A percentile compares a stretch with the other conserved stretches of the same genome.
Evolutionary conservation across 2,329 filamentous ascomycete genomes (phyloP).

Genomic region (Phaeosphaeria sp.): DNA sequence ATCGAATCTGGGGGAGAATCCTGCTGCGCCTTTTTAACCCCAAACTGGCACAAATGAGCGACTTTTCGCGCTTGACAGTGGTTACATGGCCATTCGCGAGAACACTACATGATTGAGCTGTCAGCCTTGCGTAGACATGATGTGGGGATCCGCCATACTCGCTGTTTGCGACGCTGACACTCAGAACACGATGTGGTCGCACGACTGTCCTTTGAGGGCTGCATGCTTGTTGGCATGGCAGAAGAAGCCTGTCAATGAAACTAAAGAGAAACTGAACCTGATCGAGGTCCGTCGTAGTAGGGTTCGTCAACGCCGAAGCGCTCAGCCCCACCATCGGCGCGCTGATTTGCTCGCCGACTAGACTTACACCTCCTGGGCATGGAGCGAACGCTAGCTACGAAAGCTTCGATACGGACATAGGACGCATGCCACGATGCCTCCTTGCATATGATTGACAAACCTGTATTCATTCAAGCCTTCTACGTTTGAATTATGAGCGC

Average conservation of each 20-base stretch:
- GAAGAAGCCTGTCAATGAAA: not conserved
- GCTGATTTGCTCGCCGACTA: not conserved
- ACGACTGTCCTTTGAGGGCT: slow-evolving; percentile 31
- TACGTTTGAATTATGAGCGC: slow-evolving; percentile 19
- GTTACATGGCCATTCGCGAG: slow-evolving; percentile 59
- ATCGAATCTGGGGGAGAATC: slow-evolving; percentile 23
- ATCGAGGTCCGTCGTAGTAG: not conserved
- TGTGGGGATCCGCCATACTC: slow-evolving; percentile 43
- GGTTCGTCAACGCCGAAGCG: not conserved
- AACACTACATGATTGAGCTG: slow-evolving; percentile 50
- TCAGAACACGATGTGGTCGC: slow-evolving; percentile 52
- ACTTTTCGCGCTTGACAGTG: slow-evolving; percentile 57
- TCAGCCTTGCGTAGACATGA: slow-evolving; percentile 8
- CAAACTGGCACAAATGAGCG: slow-evolving; percentile 57
- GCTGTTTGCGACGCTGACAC: slow-evolving; percentile 60
- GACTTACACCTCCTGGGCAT: not conserved
- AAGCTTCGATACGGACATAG: not conserved
- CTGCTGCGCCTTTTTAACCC: slow-evolving; percentile 40
- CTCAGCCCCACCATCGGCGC: not conserved
- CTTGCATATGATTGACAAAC: not conserved
- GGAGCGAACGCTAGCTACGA: not conserved
- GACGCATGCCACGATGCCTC: not conserved
- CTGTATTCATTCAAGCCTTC: not conserved
- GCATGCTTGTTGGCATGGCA: slow-evolving; percentile 19
- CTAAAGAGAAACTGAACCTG: not conserved